Evolutionary conservation across 2,329 filamentous ascomycete genomes (phyloP).

Genomic region (Fusarium domesticum): DNA sequence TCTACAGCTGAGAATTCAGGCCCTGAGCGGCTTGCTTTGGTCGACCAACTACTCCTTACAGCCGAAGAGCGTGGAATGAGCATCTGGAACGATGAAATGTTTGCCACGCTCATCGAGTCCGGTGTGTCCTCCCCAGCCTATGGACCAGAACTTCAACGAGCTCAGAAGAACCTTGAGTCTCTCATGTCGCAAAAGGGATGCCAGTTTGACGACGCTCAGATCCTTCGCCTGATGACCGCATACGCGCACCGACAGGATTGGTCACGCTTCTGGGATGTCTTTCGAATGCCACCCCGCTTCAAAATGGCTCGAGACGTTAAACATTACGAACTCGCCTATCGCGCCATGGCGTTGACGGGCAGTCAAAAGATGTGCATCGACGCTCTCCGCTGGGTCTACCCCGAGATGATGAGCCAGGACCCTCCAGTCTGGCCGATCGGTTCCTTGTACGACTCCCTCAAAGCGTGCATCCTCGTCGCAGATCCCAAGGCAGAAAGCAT

Average conservation of each 20-base stretch:
- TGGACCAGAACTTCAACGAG: slow-evolving; percentile 34
- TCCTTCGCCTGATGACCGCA: slow-evolving; percentile 43
- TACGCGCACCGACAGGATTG: slow-evolving; percentile 50
- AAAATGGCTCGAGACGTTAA: slow-evolving; percentile 45
- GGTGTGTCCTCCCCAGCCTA: slow-evolving; percentile 34
- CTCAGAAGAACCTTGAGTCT: slow-evolving; percentile 45
- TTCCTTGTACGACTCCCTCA: slow-evolving; percentile 46
- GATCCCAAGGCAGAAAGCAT: slow-evolving; percentile 48
- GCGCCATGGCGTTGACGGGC: slow-evolving; percentile 43
- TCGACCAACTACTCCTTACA: slow-evolving; percentile 43
- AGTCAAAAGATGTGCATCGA: slow-evolving; percentile 45
- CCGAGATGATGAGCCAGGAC: slow-evolving; percentile 57
- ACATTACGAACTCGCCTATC: slow-evolving; percentile 56
- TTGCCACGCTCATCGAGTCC: slow-evolving; percentile 46
- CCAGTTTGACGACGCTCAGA: slow-evolving; percentile 39
- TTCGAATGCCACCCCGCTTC: slow-evolving; percentile 53
- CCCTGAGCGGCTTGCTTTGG: slow-evolving; percentile 36
- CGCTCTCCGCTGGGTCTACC: slow-evolving; percentile 51
- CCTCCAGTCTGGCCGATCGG: slow-evolving; percentile 46
- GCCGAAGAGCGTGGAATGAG: slow-evolving; percentile 45
- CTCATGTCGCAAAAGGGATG: slow-evolving; percentile 40
- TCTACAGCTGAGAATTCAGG: slow-evolving; percentile 21
- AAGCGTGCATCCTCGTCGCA: slow-evolving; percentile 53
- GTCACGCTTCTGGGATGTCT: slow-evolving; percentile 58
- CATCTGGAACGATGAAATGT: slow-evolving; percentile 45